Base-by-base conservation (phyloP, 441 rosid species). In the Adansonia madagascariensis region DNA sequence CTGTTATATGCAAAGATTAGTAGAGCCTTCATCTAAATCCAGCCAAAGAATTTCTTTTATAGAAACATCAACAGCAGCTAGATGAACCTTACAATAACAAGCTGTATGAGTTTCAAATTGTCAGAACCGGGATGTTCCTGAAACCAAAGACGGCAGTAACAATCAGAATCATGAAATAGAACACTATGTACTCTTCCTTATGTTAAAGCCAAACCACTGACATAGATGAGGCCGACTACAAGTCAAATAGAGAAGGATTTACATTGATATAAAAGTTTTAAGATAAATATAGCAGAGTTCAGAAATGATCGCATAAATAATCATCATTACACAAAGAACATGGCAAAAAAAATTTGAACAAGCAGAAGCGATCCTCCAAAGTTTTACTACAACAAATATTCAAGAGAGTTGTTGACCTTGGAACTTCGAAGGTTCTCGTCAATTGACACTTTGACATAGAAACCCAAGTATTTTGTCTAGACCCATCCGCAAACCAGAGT, bases 21-120 rank as follows among this genome's bases (percentile, higher is more conserved):
- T 27, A 27, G 64, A 78, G 73, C 76, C 49, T 56, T 80, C 71
- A 75, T 63, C 77, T 43, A 39, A 11, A 9, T 71, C 77, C 69
- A 55, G 69, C 65, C 53, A 63, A 2, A 46, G 49, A 75, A 77
- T 74, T 76, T 68, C 35, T 74, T 65, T 53, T 49, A 41, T 14
- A 53, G 75, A 69, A 57, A 49, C 66, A 47, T 78, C 76, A 55
- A 75, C 75, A 57, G 50, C 75, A 47, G 64, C 78, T 27, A 27
- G 35, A 27, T 27, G 35, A 27, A 27, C 35, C 35, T 27, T 27
- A 27, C 2, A 27, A 27, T 27, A 27, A 27, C 35, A 27, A 27
- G 35, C 35, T 27, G 35, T 27, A 27, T 27, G 35, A 27, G 35
- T 27, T 27, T 27, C 35, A 27, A 27, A 27, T 27, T 27, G 35